Conservation (phyloP, 1,284 basidiomycete genomes). For the Pseudozyma tsukubaensis region DNA sequence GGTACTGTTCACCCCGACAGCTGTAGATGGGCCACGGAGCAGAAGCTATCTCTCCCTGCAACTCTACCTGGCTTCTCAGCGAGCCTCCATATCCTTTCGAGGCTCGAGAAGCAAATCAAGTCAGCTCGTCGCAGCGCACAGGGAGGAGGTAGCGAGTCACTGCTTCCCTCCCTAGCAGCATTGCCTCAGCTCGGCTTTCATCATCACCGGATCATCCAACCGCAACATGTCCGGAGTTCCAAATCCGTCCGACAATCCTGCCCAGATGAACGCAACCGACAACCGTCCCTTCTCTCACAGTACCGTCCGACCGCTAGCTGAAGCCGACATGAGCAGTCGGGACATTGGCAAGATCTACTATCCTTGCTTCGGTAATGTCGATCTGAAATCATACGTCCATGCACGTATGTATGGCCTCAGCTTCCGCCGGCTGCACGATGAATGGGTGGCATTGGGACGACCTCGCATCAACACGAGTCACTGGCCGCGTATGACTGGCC, state of each 20-base stretch:
- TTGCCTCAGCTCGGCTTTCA: neutral
- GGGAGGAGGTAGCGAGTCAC: conserved; percentile 10
- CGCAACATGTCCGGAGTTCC: conserved; percentile 14
- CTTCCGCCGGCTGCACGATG: conserved; percentile 40
- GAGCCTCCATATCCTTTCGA: neutral
- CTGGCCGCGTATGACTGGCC: conserved; percentile 38
- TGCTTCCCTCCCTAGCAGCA: conserved; percentile 18
- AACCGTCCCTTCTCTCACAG: neutral
- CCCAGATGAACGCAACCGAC: neutral
- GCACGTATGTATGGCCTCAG: conserved; percentile 37
- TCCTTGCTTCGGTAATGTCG: conserved; percentile 35
- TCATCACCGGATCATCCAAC: too few species aligned
- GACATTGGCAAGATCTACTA: conserved; percentile 19
- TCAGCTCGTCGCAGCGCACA: neutral
- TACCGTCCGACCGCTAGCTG: neutral
- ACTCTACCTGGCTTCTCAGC: too few species aligned
- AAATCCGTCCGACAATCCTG: neutral
- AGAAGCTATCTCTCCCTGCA: too few species aligned
- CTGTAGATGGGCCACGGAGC: too few species aligned
- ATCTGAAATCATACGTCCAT: conserved; percentile 24
- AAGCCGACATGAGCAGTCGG: neutral
- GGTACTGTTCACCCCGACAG: too few species aligned
- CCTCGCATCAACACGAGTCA: conserved; percentile 34
- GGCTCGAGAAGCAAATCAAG: neutral
- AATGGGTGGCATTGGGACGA: conserved; percentile 34